Percentiles rank a stretch among this genome's conserved stretches.
phyloP scores from a whole-genome alignment of 768 basidiomycete genomes.

The Xerocomellus dryophilus region DNA sequence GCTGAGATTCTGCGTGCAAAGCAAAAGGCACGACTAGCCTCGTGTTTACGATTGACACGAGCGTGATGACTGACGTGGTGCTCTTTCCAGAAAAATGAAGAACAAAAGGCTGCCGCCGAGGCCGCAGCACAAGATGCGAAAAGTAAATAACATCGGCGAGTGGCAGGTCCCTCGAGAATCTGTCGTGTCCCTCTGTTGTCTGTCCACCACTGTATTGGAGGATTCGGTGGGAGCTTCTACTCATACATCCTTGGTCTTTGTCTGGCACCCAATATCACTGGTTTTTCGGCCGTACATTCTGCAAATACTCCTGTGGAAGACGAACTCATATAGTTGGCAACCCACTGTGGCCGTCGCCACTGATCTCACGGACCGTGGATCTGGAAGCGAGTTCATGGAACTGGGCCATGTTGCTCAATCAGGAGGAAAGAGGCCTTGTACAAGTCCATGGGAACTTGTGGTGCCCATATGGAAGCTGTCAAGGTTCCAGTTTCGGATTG shows the following conservation, averaged over 20 bases:
- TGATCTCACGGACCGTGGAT: conserved; percentile 23
- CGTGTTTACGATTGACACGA: conserved; percentile 1
- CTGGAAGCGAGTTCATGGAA: conserved; percentile 7
- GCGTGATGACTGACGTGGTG: conserved; percentile 5
- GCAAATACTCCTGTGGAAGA: not conserved
- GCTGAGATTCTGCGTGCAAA: conserved; percentile 73
- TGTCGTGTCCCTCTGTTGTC: conserved; percentile 6
- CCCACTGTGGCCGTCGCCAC: conserved; percentile 20
- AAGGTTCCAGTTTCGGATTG: conserved; percentile 14
- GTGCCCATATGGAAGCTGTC: conserved; percentile 9
- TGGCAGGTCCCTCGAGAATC: conserved; percentile 19
- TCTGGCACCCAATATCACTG: conserved; percentile 16
- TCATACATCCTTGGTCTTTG: conserved; percentile 11
- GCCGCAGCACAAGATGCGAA: conserved; percentile 13
- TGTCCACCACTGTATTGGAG: conserved; percentile 1
- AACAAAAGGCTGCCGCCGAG: conserved; percentile 39
- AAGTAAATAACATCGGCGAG: conserved; percentile 37
- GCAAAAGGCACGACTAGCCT: conserved; percentile 58
- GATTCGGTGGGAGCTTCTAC: conserved; percentile 15
- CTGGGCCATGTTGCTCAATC: conserved; percentile 10
- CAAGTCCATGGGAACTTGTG: conserved; percentile 6
- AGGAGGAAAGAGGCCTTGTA: conserved; percentile 5
- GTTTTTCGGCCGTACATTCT: not conserved
- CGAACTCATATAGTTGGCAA: conserved; percentile 12
- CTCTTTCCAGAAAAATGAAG: conserved; percentile 51